Evolutionary conservation across 805 yeast species (phyloP), one percentile per base, ranked within the genome.

Genomic region (Ogataea pignaliae): DNA sequence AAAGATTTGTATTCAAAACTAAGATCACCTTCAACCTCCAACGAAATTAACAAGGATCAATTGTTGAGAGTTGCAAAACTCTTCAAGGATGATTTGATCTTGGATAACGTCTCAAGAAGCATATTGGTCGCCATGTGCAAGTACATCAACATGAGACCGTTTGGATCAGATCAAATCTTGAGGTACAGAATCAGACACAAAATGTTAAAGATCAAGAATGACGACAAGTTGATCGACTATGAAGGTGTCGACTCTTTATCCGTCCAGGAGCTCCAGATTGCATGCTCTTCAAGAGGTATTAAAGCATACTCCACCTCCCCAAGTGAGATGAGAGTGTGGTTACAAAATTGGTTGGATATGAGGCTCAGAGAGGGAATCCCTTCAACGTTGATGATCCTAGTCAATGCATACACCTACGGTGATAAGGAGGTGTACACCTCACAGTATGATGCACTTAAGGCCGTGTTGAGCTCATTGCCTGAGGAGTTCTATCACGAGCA

Each of bases 401-500:
- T 89, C 30, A 83, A 89, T 37, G 95, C 97, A 18, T 91, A 85
- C 69, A 85, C 93, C 12, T 91, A 90, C 63, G 88, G 88, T 43
- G 74, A 75, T 37, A 73, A 83, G 29, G 83, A 79, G 56, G 72
- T 81, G 11, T 79, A 86, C 54, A 40, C 48, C n/a, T 48, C 61
- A 13, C 63, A 59, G 43, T 88, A 87, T 64, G 97, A 90, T 55
- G 96, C 96, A 2, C 72, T 91, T 47, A 78, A 84, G 59, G 89
- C 95, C 16, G 97, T 91, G 10, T 73, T 91, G 57, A 78, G 85
- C 46, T 85, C 96, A 11, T 79, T 91, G 60, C 99, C 99, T 13
- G 95, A 88, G 58, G 97, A 91, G 70, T 83, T 91, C 53, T 91
- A 87, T 68, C 96, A 91, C 65, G 97, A 88, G 62, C 93, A 96